Conservation (phyloP, 73 alveolate genomes). For the Paraurostyla sp. region DNA sequence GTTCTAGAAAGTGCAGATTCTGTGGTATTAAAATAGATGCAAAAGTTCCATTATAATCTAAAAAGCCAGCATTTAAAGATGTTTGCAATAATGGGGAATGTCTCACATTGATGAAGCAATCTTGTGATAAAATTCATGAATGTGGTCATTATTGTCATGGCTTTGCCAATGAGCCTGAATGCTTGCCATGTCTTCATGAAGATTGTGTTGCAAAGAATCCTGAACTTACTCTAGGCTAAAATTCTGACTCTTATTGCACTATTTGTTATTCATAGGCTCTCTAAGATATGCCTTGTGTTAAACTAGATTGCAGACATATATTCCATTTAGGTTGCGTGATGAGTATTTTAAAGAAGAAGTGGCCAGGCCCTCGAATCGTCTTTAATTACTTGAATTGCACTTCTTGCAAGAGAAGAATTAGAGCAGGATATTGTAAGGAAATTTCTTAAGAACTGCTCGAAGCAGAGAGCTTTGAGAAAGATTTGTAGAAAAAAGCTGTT, state of each 20-base stretch:
- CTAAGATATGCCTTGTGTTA: slow-evolving; percentile 67
- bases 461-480: slow-evolving; percentile 71
- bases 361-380: slow-evolving; percentile 87
- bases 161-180: slow-evolving; percentile 58
- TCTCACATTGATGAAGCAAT: slow-evolving; percentile 44
- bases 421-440: slow-evolving; percentile 76
- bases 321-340: slow-evolving; percentile 72
- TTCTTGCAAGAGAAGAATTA: slow-evolving; percentile 66
- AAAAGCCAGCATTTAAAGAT: slow-evolving; percentile 64
- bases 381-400: slow-evolving; percentile 79
- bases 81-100: slow-evolving; percentile 80
- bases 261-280: slow-evolving; percentile 69
- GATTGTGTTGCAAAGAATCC: slow-evolving; percentile 70
- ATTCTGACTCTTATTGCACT: slow-evolving; percentile 69
- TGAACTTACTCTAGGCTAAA: slow-evolving; percentile 61
- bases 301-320: slow-evolving; percentile 71
- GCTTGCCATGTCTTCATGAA: slow-evolving; percentile 84
- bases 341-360: slow-evolving; percentile 32
- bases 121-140: slow-evolving; percentile 75
- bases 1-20: slow-evolving; percentile 77
- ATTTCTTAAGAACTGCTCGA: slow-evolving; percentile 73
- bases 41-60: not conserved
- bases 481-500: slow-evolving; percentile 84
- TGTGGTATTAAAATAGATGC: slow-evolving; percentile 65
- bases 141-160: slow-evolving; percentile 90